Evolutionary conservation across 805 yeast species (phyloP).

Genomic region (Gaillardinia entomophila): DNA sequence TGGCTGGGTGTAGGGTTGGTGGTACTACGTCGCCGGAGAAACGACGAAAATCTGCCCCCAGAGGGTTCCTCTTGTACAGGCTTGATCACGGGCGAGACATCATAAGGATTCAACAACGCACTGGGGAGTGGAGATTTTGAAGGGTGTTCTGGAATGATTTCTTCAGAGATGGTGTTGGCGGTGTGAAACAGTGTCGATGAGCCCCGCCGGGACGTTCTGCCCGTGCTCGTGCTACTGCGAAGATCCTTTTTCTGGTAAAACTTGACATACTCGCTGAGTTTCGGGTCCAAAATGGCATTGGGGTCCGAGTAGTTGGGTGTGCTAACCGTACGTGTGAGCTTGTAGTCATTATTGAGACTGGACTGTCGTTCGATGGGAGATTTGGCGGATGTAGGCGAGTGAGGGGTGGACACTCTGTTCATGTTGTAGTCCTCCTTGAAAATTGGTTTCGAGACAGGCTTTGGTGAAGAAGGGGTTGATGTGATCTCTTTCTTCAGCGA

Average conservation of each 20-base stretch:
- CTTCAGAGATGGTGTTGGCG: slow-evolving; percentile 1
- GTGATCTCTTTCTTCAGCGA: slow-evolving; percentile 8
- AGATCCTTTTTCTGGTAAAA: slow-evolving; percentile 22
- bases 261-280: slow-evolving; percentile 30
- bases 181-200: background rate
- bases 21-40: slow-evolving; percentile 21
- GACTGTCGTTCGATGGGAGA: no score
- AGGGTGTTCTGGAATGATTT: slow-evolving; percentile 4
- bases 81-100: slow-evolving; percentile 2
- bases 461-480: slow-evolving; percentile 1
- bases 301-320: slow-evolving; percentile 4
- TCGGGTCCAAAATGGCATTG: slow-evolving; percentile 18
- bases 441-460: slow-evolving; percentile 2
- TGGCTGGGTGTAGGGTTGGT: background rate
- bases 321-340: slow-evolving; percentile 8
- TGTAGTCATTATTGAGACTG: background rate
- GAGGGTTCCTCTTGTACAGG: slow-evolving; percentile 3
- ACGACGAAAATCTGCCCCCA: slow-evolving; percentile 18
- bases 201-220: slow-evolving; percentile 4
- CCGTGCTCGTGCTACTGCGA: slow-evolving; percentile 9
- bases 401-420: slow-evolving; percentile 1
- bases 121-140: slow-evolving; percentile 11
- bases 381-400: slow-evolving; percentile 1
- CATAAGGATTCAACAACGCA: slow-evolving; percentile 13
- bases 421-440: slow-evolving; percentile 15